Base-by-base conservation (phyloP, 495 filamentous ascomycete species). In the Penicillium chermesinum region DNA sequence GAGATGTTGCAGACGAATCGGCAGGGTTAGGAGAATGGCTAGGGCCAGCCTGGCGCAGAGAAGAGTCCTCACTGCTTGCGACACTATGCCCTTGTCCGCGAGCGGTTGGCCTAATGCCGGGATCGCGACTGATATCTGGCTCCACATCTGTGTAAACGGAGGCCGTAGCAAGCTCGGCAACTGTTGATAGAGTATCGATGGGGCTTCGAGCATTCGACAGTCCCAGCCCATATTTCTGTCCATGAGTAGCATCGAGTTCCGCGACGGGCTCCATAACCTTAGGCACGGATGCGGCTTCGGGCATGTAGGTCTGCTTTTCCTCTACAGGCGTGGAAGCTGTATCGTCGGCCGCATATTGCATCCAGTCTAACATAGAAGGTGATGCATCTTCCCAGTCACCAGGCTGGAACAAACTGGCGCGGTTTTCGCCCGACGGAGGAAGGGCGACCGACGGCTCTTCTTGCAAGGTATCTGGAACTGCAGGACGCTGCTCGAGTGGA, bases 81-180 rank as follows among this genome's bases (percentile, higher is more conserved):
- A 71, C 46, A 79, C 86, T 60, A 68, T 85, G 50, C 73, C 84
- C 42, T 82, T 79, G 38, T 67, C 73, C 47, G 81, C 76, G 39
- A 80, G 76, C 55, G 72, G 76, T 16, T 78, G 80, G 44, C 75
- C 69, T 15, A 13, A 6, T 17, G 15, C 40, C 19, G n/a, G 41
- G 18, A 20, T 17, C n/a, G 17, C 38, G 19, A 2, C 18, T 22
- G 5, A 22, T 16, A 7, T 17, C 17, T 4, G 15, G 18, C 3
- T 49, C 42, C 41, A 44, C 30, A 8, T 46, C 19, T 4, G 33
- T 36, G 12, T 15, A 38, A n/a, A 16, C 38, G 8, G 25, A 49
- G 7, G 33, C 42, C 2, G 41, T 37, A 36, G 49, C 22, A 6
- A 52, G 46, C 33, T 46, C 54, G 2, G 19, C 50, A 37, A 27